Evolutionary conservation across 192 early-diverging fungal species (phyloP).

Genomic region (Tieghemiomyces parasiticus): DNA sequence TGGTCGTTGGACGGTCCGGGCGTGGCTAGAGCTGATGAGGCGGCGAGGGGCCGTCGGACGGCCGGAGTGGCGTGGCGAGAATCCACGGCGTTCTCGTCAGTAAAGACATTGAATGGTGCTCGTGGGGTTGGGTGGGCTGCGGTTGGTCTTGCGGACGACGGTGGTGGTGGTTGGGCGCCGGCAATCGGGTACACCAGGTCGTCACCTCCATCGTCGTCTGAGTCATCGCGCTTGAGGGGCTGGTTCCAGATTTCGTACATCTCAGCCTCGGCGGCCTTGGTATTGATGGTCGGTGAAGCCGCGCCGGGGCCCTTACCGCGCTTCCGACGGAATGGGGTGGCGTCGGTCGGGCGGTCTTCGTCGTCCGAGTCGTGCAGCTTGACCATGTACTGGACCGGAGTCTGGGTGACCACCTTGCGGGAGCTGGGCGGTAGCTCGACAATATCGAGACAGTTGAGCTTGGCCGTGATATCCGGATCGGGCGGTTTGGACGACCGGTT

Average conservation of each 20-base stretch:
- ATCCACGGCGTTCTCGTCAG: background rate
- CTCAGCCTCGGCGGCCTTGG: slow-evolving; percentile 8
- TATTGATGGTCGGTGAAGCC: slow-evolving; percentile 12
- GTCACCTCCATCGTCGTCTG: background rate
- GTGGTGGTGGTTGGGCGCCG: background rate
- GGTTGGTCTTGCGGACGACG: background rate
- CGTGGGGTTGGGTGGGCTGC: no score
- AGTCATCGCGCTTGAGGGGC: slow-evolving; percentile 5
- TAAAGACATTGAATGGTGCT: no score
- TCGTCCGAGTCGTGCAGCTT: background rate
- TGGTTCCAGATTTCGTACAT: slow-evolving; percentile 11
- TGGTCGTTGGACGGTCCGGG: background rate
- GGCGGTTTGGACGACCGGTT: no score
- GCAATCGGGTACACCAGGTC: background rate
- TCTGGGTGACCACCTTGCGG: background rate
- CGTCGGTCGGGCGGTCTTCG: no score
- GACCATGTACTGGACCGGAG: background rate
- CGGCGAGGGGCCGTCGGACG: background rate
- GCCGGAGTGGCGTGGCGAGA: background rate
- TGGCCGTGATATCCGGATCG: background rate
- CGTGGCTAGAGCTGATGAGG: background rate
- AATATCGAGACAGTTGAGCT: background rate
- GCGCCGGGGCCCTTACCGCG: no score
- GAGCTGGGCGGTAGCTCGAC: background rate
- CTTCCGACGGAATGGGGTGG: no score